Base-by-base conservation (phyloP, 768 basidiomycete species). In the Mycena latifolia region DNA sequence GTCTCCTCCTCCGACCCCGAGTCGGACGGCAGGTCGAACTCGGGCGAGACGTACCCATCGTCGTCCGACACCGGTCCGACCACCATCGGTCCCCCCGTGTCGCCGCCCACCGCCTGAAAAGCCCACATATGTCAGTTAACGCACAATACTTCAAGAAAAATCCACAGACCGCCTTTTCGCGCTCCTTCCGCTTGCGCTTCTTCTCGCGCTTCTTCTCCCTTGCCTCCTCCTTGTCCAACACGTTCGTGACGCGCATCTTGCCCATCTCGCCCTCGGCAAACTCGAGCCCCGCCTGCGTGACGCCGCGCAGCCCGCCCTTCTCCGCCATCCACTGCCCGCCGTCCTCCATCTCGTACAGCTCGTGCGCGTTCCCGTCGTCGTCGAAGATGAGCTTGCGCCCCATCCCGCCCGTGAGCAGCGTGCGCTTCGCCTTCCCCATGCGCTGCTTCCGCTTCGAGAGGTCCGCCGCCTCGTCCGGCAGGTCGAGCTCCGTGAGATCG, bases 401-500 rank as follows among this genome's bases (percentile, higher is more conserved):
- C 58, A 84, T 71, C 15, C 87, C 88, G 2, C 89, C 86, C 66
- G 90, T 90, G 28, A 88, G 76, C 59, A 92, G 80, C 29, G 88
- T 87, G 69, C 91, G 92, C 76, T 94, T 94, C 41, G 92, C 90
- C 61, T 80, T 81, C 2, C 89, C 88, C 65, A 92, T 80, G 77
- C 91, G 93, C 63, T 86, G 84, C 76, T 96, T 96, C 39, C 97
- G 91, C 75, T 94, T 97, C 20, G 96, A 98, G n/a, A 93, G 73
- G 66, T 92, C 82, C 9, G 76, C 78, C 46, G 78, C 73, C 18
- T 76, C 76, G 20, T 67, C 71, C 15, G 65, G 61, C 15, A 53
- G 61, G 18, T 63, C 65, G 22, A 56, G 41, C n/a, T 31, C 57
- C 14, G 69, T 69, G 9, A 96, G 82, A 45, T 88, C 90, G 77